Base-by-base conservation (phyloP, 164 flowering plant species). In the Vitis rupestris region DNA sequence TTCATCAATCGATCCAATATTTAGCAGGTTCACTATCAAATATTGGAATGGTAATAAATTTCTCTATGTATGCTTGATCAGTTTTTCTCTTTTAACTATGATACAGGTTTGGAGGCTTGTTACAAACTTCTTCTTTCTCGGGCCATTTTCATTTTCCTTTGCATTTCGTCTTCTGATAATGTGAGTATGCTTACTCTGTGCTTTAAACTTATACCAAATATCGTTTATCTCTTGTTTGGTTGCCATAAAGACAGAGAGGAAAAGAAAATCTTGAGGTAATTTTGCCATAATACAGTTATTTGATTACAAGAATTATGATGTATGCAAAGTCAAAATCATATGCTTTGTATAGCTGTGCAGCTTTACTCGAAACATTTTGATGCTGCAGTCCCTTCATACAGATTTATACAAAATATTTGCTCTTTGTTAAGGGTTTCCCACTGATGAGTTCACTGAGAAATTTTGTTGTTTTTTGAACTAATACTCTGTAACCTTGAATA, bases 81-180 rank as follows among this genome's bases (percentile, higher is more conserved):
- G 17, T 49, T 60, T 31, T 4, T n/a, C 59, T 63, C 3, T 66
- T 30, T 5, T 60, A 63, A 51, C 31, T 13, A 58, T 63, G 3
- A 8, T 76, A 76, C 80, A 87, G 90, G 64, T 87, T 23, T 87
- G 90, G 88, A 84, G 88, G 81, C 84, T 87, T 13, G 23, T 87
- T 13, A 79, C 87, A 17, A 83, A 82, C 70, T 87, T 87, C 76
- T 80, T 87, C 75, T 87, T 83, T 70, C 84, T 85, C 11, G 88
- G 82, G 17, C 76, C 78, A 50, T 87, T 83, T 57, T 83, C 87
- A 10, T 4, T 76, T 1, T 50, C 27, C 0, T 87, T 85, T 62
- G 90, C 80, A 8, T 27, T 87, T 16, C 86, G 78, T 15, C 79
- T 87, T 23, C 11, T 82, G 16, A 79, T 82, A 58, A 77, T 87